A percentile compares a stretch with the other conserved stretches of the same genome.
phyloP scores from a whole-genome alignment of 192 early-diverging fungal species.

The Gaertneriomyces sp. region DNA sequence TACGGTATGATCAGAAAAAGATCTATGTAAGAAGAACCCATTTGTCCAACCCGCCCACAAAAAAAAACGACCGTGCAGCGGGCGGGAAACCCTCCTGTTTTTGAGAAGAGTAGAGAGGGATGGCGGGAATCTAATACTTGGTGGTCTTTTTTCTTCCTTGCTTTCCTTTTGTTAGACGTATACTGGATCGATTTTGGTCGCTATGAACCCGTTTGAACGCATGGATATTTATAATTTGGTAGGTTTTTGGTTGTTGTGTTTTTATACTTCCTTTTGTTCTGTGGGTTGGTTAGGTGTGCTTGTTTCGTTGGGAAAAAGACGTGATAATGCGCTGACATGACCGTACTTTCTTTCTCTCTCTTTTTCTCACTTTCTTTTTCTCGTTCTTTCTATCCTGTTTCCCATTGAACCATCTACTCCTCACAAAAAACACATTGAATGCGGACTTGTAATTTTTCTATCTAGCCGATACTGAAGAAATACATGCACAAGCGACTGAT shows the following conservation, averaged over 20 bases:
- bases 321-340: too few relatives aligned
- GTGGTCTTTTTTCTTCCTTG: slow-evolving; percentile 3
- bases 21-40: slow-evolving; percentile 79
- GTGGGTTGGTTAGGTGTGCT: too few relatives aligned
- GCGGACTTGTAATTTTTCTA: slow-evolving; percentile 5
- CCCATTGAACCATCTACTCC: not conserved
- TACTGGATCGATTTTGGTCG: slow-evolving; percentile 53
- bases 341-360: too few relatives aligned
- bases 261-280: too few relatives aligned
- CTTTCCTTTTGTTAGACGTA: slow-evolving; percentile 41
- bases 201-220: slow-evolving; percentile 50
- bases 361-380: too few relatives aligned
- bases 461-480: slow-evolving; percentile 32
- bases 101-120: too few relatives aligned
- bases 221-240: slow-evolving; percentile 46
- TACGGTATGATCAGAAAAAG: slow-evolving; percentile 74
- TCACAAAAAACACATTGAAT: too few relatives aligned
- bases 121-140: too few relatives aligned
- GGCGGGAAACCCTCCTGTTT: too few relatives aligned
- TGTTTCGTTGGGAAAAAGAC: too few relatives aligned
- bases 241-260: not conserved
- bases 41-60: too few relatives aligned
- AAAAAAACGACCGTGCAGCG: too few relatives aligned
- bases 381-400: not conserved
- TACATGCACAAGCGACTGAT: slow-evolving; percentile 35